Conservation (phyloP, 768 basidiomycete genomes). For the Macrolepiota fuliginosa region DNA sequence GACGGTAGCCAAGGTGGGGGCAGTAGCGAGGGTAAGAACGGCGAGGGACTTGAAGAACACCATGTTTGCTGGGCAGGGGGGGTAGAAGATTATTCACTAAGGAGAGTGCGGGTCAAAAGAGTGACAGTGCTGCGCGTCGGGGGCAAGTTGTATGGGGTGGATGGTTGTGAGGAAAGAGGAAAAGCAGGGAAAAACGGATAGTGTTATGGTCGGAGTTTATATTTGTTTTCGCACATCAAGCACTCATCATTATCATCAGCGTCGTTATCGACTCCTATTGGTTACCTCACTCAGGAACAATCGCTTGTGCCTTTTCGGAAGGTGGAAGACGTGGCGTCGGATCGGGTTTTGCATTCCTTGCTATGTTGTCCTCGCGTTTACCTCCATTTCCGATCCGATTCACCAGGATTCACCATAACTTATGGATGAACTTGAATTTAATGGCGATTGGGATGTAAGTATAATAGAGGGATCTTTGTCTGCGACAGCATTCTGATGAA, state of each 20-base stretch:
- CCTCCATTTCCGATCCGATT: not conserved
- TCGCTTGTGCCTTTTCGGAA: not conserved
- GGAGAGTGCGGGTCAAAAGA: conserved; percentile 33
- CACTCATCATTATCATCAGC: conserved; percentile 1
- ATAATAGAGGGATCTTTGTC: not conserved
- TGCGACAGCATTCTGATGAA: not conserved
- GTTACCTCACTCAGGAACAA: conserved; percentile 2
- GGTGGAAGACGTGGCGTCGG: not conserved
- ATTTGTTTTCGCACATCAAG: not conserved
- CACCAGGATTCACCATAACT: not conserved
- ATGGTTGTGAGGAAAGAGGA: not conserved
- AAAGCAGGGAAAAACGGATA: not conserved
- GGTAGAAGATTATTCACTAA: conserved; percentile 32
- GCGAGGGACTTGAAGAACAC: conserved; percentile 54
- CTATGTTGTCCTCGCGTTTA: not conserved
- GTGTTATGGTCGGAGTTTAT: conserved; percentile 8
- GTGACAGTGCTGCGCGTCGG: not conserved
- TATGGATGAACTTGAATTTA: not conserved
- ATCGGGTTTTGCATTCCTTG: not conserved
- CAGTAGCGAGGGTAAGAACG: conserved; percentile 48
- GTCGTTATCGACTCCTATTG: not conserved
- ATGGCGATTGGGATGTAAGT: not conserved
- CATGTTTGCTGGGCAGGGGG: conserved; percentile 15
- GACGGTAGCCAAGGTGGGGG: conserved; percentile 53
- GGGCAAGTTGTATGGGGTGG: conserved; percentile 15